These are phyloP conservation scores for Crithidia expoeki DNA, from an alignment of 208 protist genomes.

Conservation along the genomic window DNA sequence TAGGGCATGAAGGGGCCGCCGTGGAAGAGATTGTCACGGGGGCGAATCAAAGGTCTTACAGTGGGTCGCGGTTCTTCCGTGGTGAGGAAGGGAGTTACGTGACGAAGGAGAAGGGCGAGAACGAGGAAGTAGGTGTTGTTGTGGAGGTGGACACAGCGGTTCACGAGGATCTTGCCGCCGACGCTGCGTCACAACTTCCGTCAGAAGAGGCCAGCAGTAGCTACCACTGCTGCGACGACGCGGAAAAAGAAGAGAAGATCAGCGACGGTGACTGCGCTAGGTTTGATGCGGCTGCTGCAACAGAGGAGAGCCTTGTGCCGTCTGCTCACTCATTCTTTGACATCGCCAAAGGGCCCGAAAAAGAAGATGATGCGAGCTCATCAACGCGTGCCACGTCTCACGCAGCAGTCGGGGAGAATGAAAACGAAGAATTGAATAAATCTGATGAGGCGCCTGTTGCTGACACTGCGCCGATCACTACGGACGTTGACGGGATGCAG, in stretches of 20 bases:
- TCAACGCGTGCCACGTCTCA: neutral
- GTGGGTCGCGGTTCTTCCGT: neutral
- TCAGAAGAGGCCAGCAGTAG: no score
- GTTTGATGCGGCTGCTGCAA: no score
- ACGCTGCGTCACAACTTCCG: no score
- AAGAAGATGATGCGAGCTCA: no score
- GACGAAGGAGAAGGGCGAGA: neutral
- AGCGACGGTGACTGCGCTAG: no score
- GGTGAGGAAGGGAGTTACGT: conserved; percentile 2
- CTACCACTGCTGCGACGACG: neutral
- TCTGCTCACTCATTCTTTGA: conserved; percentile 16
- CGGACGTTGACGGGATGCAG: neutral
- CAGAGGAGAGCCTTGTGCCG: conserved; percentile 5
- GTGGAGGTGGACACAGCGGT: conserved; percentile 4
- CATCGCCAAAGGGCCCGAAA: neutral
- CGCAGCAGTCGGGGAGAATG: neutral
- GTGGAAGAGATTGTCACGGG: conserved; percentile 9
- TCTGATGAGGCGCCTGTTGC: neutral
- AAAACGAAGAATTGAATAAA: neutral
- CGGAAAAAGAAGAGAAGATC: neutral
- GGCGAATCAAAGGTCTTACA: neutral
- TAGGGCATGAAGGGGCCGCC: no score
- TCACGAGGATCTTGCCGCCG: no score
- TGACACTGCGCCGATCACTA: neutral
- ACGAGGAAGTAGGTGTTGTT: no score